Evolutionary conservation across 208 protist species (phyloP).

Genomic region (Strigomonas culicis): DNA sequence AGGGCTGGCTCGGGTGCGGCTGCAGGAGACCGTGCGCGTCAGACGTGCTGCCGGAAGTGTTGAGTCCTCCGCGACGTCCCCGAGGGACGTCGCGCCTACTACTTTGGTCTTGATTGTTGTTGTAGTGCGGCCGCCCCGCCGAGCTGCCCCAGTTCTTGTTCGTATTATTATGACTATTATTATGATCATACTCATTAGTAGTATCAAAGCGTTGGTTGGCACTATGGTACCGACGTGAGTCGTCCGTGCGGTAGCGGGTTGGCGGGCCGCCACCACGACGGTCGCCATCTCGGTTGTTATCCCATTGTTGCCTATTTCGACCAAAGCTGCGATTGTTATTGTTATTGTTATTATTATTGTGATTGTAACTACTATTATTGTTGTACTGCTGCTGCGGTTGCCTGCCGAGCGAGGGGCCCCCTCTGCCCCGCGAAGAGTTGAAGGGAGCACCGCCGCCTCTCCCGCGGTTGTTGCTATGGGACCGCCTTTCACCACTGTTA

Average conservation of each 20-base stretch:
- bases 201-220: neutral
- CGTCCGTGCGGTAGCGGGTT: neutral
- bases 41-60: too few relatives aligned
- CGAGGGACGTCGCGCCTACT: too few relatives aligned
- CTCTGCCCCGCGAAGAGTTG: neutral
- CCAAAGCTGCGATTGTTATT: conserved; percentile 10
- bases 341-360: conserved; percentile 8
- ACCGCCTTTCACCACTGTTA: neutral
- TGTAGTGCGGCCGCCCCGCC: too few relatives aligned
- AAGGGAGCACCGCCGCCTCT: neutral
- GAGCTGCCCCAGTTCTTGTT: too few relatives aligned
- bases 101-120: too few relatives aligned
- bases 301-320: neutral
- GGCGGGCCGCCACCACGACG: neutral
- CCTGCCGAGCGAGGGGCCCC: too few relatives aligned
- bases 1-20: too few relatives aligned
- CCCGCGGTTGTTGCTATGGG: neutral
- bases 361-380: neutral
- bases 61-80: too few relatives aligned
- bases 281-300: neutral
- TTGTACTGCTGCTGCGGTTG: neutral
- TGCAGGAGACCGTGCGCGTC: too few relatives aligned
- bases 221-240: neutral
- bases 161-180: neutral
- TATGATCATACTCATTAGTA: neutral